Percentiles rank a stretch among this genome's conserved stretches.
Conservation (phyloP, 179 eudicot species). For the Camellia oleifera region DNA sequence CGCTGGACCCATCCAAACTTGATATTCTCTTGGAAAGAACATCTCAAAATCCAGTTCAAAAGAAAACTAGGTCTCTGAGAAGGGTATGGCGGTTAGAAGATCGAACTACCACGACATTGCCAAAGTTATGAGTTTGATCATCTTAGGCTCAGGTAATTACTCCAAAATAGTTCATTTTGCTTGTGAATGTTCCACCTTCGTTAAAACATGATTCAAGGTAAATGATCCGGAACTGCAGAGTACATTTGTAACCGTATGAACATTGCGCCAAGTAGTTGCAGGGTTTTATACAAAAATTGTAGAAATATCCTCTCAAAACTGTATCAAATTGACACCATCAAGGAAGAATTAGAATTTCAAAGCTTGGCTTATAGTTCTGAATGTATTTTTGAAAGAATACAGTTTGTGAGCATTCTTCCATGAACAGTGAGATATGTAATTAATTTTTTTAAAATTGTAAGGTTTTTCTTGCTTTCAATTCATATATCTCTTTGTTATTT, state of each 20-base stretch:
- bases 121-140: not conserved
- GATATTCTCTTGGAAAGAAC: slow-evolving; percentile 50
- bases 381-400: not conserved
- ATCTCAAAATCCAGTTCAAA: slow-evolving; percentile 29
- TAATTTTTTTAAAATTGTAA: too few relatives aligned
- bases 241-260: too few relatives aligned
- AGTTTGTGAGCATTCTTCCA: not conserved
- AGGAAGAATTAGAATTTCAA: not conserved
- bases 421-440: too few relatives aligned
- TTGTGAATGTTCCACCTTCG: not conserved
- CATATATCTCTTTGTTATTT: too few relatives aligned
- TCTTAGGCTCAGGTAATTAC: not conserved
- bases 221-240: not conserved
- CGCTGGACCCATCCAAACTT: slow-evolving; percentile 62
- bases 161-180: not conserved
- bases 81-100: slow-evolving; percentile 30
- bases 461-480: too few relatives aligned
- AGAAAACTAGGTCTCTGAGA: slow-evolving; percentile 17
- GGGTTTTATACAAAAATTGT: not conserved
- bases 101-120: slow-evolving; percentile 1
- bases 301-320: not conserved
- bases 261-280: not conserved
- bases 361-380: not conserved
- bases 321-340: not conserved
- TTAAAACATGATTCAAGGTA: too few relatives aligned